Evolutionary conservation across 2,329 filamentous ascomycete genomes (phyloP).

Genomic region (Cryoendolithus antarcticus): DNA sequence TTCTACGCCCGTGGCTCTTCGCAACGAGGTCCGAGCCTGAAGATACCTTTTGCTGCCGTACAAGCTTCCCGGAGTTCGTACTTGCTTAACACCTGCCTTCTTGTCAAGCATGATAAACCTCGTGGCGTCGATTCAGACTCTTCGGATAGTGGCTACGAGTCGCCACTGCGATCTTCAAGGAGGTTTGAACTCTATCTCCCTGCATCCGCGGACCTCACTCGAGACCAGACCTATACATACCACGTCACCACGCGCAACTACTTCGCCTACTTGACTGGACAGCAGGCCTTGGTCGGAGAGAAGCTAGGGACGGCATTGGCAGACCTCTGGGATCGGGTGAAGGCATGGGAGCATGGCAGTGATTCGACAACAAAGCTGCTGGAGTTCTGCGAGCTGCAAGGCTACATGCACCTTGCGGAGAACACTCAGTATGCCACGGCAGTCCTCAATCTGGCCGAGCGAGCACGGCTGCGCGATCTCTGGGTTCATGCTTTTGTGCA

Average conservation of each 20-base stretch:
- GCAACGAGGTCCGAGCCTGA: slow-evolving; percentile 54
- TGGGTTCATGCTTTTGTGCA: slow-evolving; percentile 66
- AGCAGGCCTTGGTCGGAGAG: slow-evolving; percentile 54
- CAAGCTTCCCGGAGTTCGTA: slow-evolving; percentile 46
- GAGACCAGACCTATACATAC: slow-evolving; percentile 46
- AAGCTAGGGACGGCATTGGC: slow-evolving; percentile 53
- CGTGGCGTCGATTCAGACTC: slow-evolving; percentile 11
- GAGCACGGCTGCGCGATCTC: slow-evolving; percentile 48
- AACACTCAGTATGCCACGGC: slow-evolving; percentile 58
- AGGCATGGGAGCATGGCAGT: slow-evolving; percentile 29
- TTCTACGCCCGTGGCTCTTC: slow-evolving; percentile 54
- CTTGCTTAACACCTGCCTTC: slow-evolving; percentile 41
- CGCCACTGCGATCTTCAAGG: slow-evolving; percentile 4
- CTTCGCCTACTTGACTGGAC: slow-evolving; percentile 53
- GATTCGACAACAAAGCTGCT: slow-evolving; percentile 31
- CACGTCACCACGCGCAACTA: slow-evolving; percentile 63
- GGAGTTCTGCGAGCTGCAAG: slow-evolving; percentile 54
- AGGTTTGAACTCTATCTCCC: slow-evolving; percentile 54
- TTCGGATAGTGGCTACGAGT: slow-evolving; percentile 18
- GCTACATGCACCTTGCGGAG: slow-evolving; percentile 55
- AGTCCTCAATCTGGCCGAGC: slow-evolving; percentile 55
- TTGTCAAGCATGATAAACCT: slow-evolving; percentile 7
- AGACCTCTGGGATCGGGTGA: slow-evolving; percentile 52
- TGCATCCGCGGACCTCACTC: slow-evolving; percentile 42
- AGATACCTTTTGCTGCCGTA: slow-evolving; percentile 47